These are phyloP conservation scores for Penicillium coprophilum DNA, from an alignment of 495 filamentous ascomycete species.

Conservation along the genomic window DNA sequence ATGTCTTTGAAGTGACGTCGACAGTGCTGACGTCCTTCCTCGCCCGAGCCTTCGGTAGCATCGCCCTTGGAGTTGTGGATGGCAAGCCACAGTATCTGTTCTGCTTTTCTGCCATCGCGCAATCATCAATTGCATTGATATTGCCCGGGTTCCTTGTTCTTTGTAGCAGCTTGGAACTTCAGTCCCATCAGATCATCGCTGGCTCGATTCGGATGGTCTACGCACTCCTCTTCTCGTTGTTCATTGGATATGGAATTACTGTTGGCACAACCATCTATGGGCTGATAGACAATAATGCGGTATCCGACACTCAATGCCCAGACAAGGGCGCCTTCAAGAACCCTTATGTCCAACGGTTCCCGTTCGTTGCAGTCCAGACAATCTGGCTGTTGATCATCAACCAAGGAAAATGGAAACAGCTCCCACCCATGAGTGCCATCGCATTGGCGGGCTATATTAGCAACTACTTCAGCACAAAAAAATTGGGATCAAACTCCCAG, in stretches of 20 bases:
- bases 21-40: slow-evolving; percentile 81
- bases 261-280: slow-evolving; percentile 89
- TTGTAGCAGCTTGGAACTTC: slow-evolving; percentile 78
- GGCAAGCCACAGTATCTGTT: slow-evolving; percentile 58
- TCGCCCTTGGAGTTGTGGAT: slow-evolving; percentile 45
- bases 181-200: slow-evolving; percentile 80
- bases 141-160: slow-evolving; percentile 84
- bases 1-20: slow-evolving; percentile 85
- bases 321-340: slow-evolving; percentile 37
- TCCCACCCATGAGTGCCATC: slow-evolving; percentile 79
- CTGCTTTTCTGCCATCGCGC: slow-evolving; percentile 87
- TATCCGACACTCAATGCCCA: slow-evolving; percentile 64
- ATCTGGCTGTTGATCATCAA: slow-evolving; percentile 82
- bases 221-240: slow-evolving; percentile 87
- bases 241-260: slow-evolving; percentile 90
- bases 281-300: slow-evolving; percentile 68
- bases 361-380: slow-evolving; percentile 38
- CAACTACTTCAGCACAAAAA: slow-evolving; percentile 71
- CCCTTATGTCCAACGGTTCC: slow-evolving; percentile 46
- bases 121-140: slow-evolving; percentile 89
- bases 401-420: slow-evolving; percentile 84
- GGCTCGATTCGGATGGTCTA: slow-evolving; percentile 93
- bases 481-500: slow-evolving; percentile 72
- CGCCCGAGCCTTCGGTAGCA: slow-evolving; percentile 78
- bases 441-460: slow-evolving; percentile 76